Evolutionary conservation across 768 basidiomycete genomes (phyloP), one percentile per base, ranked within the genome.

Genomic region (Boletus pseudo-olivaceus): DNA sequence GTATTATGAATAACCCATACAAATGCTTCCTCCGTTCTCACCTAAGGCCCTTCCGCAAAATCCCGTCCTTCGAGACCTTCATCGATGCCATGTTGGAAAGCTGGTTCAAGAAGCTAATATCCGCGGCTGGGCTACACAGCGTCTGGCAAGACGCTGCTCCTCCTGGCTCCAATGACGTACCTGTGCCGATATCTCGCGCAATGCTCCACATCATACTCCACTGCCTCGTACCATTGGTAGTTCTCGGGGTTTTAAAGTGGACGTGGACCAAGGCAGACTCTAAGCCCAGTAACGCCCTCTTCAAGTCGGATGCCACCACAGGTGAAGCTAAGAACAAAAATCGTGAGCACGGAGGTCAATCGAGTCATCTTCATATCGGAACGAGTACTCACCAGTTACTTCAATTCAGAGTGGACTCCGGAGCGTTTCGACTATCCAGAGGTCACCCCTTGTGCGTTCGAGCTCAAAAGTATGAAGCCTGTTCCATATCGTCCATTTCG

Each of bases 401-500:
- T 51, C 20, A 5, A 39, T 52, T 17, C 49, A 85, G 84, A 76
- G 61, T 85, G 84, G 84, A 72, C 61, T 2, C 78, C 81, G 5
- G 73, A 76, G 12, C 39, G 61, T 30, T 86, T 85, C 61, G 59
- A 64, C 12, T 86, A 82, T 60, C 84, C 85, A 1, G 47, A 66
- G 9, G 71, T 86, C 32, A 70, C 73, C 9, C 71, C 82, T 4
- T 73, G 73, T 55, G 51, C 63, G 7, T 52, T 55, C 14, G 67
- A 74, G 33, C 69, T 82, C 52, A 67, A 64, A 20, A 72, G 80
- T 23, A 70, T 80, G 29, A 75, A 78, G 58, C 83, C 83, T 9
- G 76, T 85, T 26, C 80, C 82, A 5, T 87, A 87, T 61, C 73
- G 84, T 17, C 84, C 86, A 12, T 87, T 85, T 65, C 76, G 78